Evolutionary conservation across 2,329 filamentous ascomycete species (phyloP), one percentile per base, ranked within the genome.

Genomic region (Aureobasidium namibiae): DNA sequence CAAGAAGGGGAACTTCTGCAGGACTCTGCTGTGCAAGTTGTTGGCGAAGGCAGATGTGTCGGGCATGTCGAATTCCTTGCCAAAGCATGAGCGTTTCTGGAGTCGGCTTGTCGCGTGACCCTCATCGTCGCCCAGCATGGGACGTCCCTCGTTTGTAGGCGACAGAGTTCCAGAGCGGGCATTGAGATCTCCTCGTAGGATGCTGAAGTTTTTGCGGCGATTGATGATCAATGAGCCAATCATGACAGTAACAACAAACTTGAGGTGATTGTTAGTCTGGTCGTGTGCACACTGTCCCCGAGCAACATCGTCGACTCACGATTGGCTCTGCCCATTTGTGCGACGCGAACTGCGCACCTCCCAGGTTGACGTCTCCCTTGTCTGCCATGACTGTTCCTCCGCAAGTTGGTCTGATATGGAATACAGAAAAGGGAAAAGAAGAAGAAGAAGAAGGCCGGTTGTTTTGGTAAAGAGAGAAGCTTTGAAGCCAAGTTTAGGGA

Each of bases 1-100:
- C 59, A 88, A 70, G 67, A 88, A 88, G 3, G 85, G 85, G 64
- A 83, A 87, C 67, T 85, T 85, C 68, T 86, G 81, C 61, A 88
- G 74, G 57, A 87, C 76, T 26, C 83, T 77, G 62, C 81, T 85
- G 69, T 87, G 84, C 52, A 80, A 69, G 67, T 86, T 72, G 61
- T 80, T 75, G 36, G 78, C 76, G 69, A 85, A 88, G n/a, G 81
- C 78, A 2, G 81, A 80, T 2, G 83, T 80, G 65, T 84, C 84
- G 11, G 82, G 83, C 8, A 78, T 84, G 10, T 71, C 66, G 60
- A 82, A 68, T 23, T 76, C 68, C 29, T 38, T 52, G 38, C 46
- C 76, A 69, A 26, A 82, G 78, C 65, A 78, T 81, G 64, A 77
- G 78, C 31, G 67, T 68, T n/a, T 80, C 76, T 61, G 75, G 6